phyloP scores from a whole-genome alignment of 2,329 filamentous ascomycete genomes.

The Lasiodiplodia theobromae region DNA sequence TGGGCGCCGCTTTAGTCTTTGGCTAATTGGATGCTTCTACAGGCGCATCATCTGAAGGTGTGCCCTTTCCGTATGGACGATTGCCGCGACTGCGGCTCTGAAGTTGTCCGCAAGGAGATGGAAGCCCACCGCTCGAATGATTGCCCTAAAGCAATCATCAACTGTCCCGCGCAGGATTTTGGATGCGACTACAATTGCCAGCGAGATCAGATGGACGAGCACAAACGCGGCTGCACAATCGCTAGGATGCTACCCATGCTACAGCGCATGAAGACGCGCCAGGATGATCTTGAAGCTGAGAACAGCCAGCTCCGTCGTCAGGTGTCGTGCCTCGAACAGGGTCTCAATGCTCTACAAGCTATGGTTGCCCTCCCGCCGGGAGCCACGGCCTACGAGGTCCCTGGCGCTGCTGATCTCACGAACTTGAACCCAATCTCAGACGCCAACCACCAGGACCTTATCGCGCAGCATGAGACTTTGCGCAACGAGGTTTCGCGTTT shows the following conservation, averaged over 20 bases:
- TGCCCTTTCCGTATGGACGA: conserved; percentile 59
- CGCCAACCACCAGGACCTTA: conserved; percentile 58
- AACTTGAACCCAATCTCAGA: conserved; percentile 39
- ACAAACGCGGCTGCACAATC: conserved; percentile 53
- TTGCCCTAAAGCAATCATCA: conserved; percentile 52
- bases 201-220: conserved; percentile 48
- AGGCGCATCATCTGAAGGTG: conserved; percentile 53
- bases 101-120: conserved; percentile 52
- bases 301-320: conserved; percentile 53
- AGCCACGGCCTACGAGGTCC: neutral
- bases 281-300: conserved; percentile 51
- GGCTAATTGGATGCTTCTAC: conserved; percentile 42
- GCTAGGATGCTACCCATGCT: conserved; percentile 54
- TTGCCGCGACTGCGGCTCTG: conserved; percentile 52
- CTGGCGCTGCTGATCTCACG: conserved; percentile 40
- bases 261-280: conserved; percentile 46
- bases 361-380: conserved; percentile 26
- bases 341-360: conserved; percentile 47
- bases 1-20: conserved; percentile 32
- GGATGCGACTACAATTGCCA: conserved; percentile 53
- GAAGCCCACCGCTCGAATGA: conserved; percentile 49
- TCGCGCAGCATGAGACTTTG: conserved; percentile 67
- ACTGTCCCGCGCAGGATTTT: conserved; percentile 53
- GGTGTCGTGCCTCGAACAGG: conserved; percentile 54
- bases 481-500: conserved; percentile 66